Conservation (phyloP, 2,329 filamentous ascomycete species). For the Graphium sp. region DNA sequence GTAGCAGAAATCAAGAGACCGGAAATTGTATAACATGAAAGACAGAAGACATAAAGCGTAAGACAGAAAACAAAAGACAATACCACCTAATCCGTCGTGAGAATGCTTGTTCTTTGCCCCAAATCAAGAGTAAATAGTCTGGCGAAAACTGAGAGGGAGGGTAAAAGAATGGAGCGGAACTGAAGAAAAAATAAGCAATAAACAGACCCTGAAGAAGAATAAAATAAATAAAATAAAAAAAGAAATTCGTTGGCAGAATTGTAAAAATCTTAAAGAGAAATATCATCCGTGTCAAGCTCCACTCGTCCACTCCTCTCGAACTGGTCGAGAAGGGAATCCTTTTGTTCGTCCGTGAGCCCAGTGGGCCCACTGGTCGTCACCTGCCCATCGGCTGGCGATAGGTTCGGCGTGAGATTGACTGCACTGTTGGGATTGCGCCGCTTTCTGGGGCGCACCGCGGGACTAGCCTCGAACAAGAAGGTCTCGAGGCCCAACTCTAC, state of each 20-base stretch:
- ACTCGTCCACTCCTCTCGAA: slow-evolving; percentile 2
- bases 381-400: slow-evolving; percentile 3
- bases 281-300: neutral
- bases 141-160: no score
- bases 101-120: neutral
- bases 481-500: slow-evolving; percentile 29
- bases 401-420: neutral
- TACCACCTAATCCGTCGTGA: neutral
- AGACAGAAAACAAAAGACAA: neutral
- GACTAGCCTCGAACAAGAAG: slow-evolving; percentile 17
- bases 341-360: slow-evolving; percentile 2
- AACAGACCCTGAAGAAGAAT: neutral
- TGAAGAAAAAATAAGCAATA: slow-evolving; percentile 1
- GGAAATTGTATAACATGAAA: slow-evolving; percentile 3
- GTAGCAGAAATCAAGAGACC: slow-evolving; percentile 3
- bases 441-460: slow-evolving; percentile 20
- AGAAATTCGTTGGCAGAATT: neutral
- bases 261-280: neutral
- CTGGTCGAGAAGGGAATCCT: slow-evolving; percentile 2
- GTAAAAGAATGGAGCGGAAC: neutral
- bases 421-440: slow-evolving; percentile 2
- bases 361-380: neutral
- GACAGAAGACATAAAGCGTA: no score
- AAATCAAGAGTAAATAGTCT: neutral
- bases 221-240: slow-evolving; percentile 1